These are phyloP conservation scores for Mucor sp. DNA, from an alignment of 371 early-diverging fungal genomes.

Conservation along the genomic window DNA sequence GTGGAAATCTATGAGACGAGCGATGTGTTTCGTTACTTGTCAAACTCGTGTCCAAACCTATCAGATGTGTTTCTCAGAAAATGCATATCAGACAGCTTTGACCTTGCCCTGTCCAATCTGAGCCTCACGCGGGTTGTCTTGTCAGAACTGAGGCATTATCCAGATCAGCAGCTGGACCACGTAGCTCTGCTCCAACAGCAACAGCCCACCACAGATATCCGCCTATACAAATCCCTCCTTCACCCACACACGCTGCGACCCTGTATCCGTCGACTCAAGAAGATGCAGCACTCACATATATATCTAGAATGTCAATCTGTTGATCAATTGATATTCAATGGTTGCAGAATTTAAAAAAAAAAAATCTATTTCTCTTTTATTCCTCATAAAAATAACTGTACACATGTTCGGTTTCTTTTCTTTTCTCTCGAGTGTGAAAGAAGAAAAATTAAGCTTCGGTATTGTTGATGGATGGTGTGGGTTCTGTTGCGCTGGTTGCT, in stretches of 20 bases:
- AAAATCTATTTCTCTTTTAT: neutral
- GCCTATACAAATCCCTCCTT: conserved; percentile 1
- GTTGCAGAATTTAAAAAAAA: conserved; percentile 5
- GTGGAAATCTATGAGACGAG: neutral
- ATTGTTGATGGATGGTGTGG: neutral
- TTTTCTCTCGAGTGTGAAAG: neutral
- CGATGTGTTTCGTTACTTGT: neutral
- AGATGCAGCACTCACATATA: neutral
- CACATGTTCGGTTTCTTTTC: conserved; percentile 9
- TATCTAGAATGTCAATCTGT: conserved; percentile 8
- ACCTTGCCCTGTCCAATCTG: neutral
- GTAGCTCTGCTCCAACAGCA: neutral
- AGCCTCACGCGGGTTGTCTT: neutral
- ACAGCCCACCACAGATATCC: neutral
- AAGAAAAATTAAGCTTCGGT: neutral
- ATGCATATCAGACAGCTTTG: neutral
- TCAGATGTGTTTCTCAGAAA: neutral
- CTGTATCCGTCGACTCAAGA: conserved; percentile 5
- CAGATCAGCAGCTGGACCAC: neutral
- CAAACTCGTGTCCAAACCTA: neutral
- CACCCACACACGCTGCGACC: conserved; percentile 4
- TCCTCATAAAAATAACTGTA: conserved; percentile 10
- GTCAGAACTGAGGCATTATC: neutral
- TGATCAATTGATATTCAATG: conserved; percentile 11
- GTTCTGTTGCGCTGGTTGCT: neutral